Evolutionary conservation across 179 eudicot genomes (phyloP).

Genomic region (Kewa caespitosa): DNA sequence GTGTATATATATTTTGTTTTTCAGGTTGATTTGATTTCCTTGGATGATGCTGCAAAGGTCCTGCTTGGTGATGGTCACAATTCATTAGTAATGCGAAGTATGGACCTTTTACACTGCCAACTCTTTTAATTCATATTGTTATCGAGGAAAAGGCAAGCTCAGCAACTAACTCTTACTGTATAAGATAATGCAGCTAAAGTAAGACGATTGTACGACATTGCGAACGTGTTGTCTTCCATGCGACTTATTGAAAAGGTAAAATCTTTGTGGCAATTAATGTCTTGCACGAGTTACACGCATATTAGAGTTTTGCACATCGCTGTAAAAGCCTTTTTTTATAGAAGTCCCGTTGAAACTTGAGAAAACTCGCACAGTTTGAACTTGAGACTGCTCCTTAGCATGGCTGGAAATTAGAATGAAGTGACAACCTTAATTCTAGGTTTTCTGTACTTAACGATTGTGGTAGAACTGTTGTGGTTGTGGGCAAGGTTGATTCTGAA

Average conservation of each 20-base stretch:
- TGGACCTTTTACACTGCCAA: slow-evolving; percentile 18
- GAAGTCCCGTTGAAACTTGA: not conserved
- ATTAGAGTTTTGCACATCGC: not conserved
- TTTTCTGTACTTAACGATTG: not conserved
- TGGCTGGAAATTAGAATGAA: too few relatives aligned
- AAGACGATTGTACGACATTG: slow-evolving; percentile 89
- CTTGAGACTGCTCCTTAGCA: not conserved
- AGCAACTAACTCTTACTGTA: slow-evolving; percentile 33
- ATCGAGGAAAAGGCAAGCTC: not conserved
- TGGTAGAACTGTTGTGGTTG: not conserved
- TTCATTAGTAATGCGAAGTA: slow-evolving; percentile 71
- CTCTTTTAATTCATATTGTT: slow-evolving; percentile 3
- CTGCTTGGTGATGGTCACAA: slow-evolving; percentile 76
- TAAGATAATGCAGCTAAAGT: slow-evolving; percentile 88
- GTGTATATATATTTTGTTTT: not conserved
- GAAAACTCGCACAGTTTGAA: not conserved
- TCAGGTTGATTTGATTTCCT: slow-evolving; percentile 70
- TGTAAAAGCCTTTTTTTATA: not conserved
- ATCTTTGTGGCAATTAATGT: not conserved
- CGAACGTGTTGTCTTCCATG: slow-evolving; percentile 90
- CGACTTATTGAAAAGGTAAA: slow-evolving; percentile 86
- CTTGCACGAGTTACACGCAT: not conserved
- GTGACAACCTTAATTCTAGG: too few relatives aligned
- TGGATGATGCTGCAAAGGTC: slow-evolving; percentile 85
- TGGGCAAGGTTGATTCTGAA: not conserved